Evolutionary conservation across 2,329 filamentous ascomycete species (phyloP), one percentile per base, ranked within the genome.

Genomic region (Neurospora crassa): DNA sequence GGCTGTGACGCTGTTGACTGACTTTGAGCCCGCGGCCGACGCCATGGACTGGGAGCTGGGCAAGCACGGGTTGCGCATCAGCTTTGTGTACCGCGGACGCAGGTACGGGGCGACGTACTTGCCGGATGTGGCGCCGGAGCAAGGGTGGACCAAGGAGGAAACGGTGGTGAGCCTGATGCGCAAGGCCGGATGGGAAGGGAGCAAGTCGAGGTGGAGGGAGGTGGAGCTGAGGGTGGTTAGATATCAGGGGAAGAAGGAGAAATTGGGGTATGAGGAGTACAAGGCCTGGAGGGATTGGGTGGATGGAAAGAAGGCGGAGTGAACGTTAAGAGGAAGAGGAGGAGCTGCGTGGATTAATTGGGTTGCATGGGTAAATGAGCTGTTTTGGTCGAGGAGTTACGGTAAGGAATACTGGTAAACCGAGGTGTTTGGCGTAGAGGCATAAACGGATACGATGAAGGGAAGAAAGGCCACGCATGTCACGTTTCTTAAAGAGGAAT

Each of bases 101-200:
- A 88, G 91, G 67, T 93, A 93, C 78, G 92, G 94, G 18, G 88
- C 93, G 0, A 97, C 96, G 0, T 99, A 98, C 78, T 86, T 99
- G 16, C 96, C 96, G 0, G 93, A 97, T 79, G 94, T 99, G 6
- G 92, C 95, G 11, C 84, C 87, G 1, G 96, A 99, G 84, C 96
- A 98, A 80, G 94, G 93, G 18, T 99, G 96, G 96, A 92, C 88
- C 12, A 94, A 96, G 81, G 94, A 98, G 79, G 93, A 98, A 85
- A 92, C 95, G 0, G 81, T 99, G 2, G 86, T 94, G 70, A 96
- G 92, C 81, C 82, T 98, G 78, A 96, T 97, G 91, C 87, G 93
- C 72, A 99, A 99, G 85, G 94, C 94, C 0, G 96, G 96, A 1
- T 99, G 94, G 94, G 87, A 86, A 71, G 94, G 93, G 0, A 93